These are phyloP conservation scores for Gaeumannomyces sp. DNA, from an alignment of 2,329 filamentous ascomycete genomes.

Conservation along the genomic window DNA sequence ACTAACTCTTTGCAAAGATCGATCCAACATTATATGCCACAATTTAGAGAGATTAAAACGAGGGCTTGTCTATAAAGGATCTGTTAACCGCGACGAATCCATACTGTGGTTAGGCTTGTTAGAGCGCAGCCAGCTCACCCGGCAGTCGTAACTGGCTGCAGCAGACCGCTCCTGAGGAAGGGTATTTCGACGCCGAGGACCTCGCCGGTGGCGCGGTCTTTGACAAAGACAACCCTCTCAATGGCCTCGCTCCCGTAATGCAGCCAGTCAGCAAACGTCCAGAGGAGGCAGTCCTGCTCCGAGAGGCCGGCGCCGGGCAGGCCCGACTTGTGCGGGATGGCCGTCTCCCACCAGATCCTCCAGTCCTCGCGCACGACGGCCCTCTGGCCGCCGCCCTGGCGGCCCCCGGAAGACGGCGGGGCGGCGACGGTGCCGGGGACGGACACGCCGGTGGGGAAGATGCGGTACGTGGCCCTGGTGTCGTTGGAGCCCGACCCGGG, in stretches of 20 bases:
- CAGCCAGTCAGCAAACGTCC: conserved; percentile 1
- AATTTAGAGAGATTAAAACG: no score
- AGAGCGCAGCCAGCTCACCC: neutral
- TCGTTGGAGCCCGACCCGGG: neutral
- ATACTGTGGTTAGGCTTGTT: no score
- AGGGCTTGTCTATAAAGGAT: no score
- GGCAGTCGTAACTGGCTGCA: neutral
- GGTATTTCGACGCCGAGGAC: neutral
- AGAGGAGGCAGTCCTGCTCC: neutral
- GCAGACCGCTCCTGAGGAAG: neutral
- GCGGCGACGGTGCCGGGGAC: neutral
- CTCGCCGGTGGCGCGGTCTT: neutral
- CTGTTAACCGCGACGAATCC: no score
- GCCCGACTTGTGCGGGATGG: neutral
- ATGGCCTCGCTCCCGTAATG: conserved; percentile 1
- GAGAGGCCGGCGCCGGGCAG: neutral
- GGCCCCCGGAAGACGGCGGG: no score
- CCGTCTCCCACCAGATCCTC: neutral
- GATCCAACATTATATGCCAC: no score
- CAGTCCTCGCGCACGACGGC: conserved; percentile 3
- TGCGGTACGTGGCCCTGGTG: neutral
- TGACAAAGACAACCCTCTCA: conserved; percentile 3
- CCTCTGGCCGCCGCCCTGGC: neutral
- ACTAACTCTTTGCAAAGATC: no score
- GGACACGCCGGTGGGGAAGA: conserved; percentile 1